Percentiles rank a stretch among this genome's conserved stretches.
These are phyloP conservation scores for Paramecium caudatum DNA, from an alignment of 73 alveolate genomes.

Conservation along the genomic window DNA sequence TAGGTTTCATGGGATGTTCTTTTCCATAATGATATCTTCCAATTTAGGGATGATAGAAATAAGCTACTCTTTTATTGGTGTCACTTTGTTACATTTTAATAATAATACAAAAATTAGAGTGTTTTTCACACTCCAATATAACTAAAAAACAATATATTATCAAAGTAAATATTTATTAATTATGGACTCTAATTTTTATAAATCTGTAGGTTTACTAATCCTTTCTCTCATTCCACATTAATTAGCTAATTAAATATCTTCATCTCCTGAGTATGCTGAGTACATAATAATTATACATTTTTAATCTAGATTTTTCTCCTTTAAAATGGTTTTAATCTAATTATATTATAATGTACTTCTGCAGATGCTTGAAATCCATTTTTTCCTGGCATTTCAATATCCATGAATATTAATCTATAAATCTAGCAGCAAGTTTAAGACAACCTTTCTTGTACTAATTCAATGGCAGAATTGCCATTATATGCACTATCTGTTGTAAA, in stretches of 20 bases:
- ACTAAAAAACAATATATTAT: too few relatives aligned
- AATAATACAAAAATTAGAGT: too few relatives aligned
- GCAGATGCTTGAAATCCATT: conserved; percentile 45
- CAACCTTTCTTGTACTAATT: background rate
- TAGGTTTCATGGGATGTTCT: conserved; percentile 99
- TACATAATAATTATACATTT: conserved; percentile 28
- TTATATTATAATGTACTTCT: conserved; percentile 1
- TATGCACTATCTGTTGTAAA: conserved; percentile 44
- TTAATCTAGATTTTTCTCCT: background rate
- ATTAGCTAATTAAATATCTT: conserved; percentile 15
- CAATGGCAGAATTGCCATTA: conserved; percentile 43
- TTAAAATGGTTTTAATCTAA: background rate
- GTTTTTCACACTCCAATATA: too few relatives aligned
- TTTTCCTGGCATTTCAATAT: conserved; percentile 62
- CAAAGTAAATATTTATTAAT: conserved; percentile 18
- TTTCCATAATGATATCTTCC: conserved; percentile 96
- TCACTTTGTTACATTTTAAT: conserved; percentile 1
- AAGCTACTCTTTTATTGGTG: conserved; percentile 84
- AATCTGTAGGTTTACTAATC: conserved; percentile 10
- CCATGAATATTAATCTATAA: conserved; percentile 46
- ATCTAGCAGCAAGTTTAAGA: background rate
- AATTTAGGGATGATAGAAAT: conserved; percentile 92
- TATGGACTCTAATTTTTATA: background rate
- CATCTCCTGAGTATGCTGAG: conserved; percentile 60
- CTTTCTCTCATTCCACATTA: conserved; percentile 49